Evolutionary conservation across 345 rosid genomes (phyloP).

Genomic region (Aegle marmelos): DNA sequence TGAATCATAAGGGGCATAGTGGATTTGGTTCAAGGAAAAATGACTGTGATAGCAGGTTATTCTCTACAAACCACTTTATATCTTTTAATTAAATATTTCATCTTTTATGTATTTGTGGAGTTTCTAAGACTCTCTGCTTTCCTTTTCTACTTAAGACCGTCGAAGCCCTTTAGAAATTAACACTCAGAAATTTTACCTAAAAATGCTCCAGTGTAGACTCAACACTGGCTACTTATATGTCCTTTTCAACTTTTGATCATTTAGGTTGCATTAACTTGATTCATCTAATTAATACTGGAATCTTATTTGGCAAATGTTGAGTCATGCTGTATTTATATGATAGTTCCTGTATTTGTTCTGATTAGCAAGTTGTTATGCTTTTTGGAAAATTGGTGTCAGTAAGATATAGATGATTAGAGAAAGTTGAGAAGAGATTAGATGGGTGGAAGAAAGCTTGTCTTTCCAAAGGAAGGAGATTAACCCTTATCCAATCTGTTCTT

Average conservation of each 20-base stretch:
- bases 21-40: not conserved
- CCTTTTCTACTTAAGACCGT: not conserved
- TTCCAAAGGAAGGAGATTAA: too few species aligned
- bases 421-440: too few species aligned
- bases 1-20: not conserved
- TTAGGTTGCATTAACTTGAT: conserved; percentile 4
- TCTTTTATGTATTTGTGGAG: not conserved
- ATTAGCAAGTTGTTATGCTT: conserved; percentile 1
- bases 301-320: not conserved
- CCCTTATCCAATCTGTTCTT: too few species aligned
- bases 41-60: not conserved
- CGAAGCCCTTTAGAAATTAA: not conserved
- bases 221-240: not conserved
- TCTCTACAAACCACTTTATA: not conserved
- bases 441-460: too few species aligned
- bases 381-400: conserved; percentile 1
- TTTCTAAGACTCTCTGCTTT: not conserved
- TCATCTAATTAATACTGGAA: not conserved
- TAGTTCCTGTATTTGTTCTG: not conserved
- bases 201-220: not conserved
- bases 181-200: not conserved
- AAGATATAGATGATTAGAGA: too few species aligned
- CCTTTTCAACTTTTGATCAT: not conserved
- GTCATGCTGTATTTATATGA: not conserved
- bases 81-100: not conserved